These are phyloP conservation scores for Crithidia bombi DNA, from an alignment of 208 protist species.

Conservation along the genomic window DNA sequence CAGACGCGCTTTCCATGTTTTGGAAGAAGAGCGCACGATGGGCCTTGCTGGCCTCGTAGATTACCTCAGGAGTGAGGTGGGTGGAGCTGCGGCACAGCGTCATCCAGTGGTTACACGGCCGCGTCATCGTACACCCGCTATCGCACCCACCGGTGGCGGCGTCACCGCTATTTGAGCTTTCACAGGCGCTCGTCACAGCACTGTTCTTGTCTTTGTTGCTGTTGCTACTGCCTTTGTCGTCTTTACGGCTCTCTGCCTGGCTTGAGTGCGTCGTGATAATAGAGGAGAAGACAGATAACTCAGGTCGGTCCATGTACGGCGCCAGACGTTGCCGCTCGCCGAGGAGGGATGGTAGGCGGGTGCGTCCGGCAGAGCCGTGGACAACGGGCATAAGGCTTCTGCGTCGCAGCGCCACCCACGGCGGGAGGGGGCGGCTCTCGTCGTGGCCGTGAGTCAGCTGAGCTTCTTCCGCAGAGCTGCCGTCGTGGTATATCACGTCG, in stretches of 20 bases:
- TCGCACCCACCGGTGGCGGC: background rate
- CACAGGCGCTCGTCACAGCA: background rate
- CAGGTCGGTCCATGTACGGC: conserved; percentile 21
- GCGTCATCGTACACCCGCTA: too few relatives aligned
- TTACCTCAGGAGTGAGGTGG: conserved; percentile 35
- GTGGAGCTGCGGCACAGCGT: conserved; percentile 40
- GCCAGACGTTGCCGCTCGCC: conserved; percentile 1
- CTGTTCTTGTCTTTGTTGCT: background rate
- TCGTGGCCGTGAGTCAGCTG: background rate
- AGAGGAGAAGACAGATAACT: conserved; percentile 11
- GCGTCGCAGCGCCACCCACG: conserved; percentile 20
- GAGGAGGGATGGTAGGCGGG: background rate
- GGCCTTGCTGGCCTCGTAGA: conserved; percentile 31
- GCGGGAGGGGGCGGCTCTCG: background rate
- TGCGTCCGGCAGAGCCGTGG: conserved; percentile 4
- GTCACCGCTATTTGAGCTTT: background rate
- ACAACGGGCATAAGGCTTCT: conserved; percentile 20
- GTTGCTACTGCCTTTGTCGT: background rate
- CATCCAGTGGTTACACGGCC: conserved; percentile 20
- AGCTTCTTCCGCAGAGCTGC: background rate
- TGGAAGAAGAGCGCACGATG: conserved; percentile 43
- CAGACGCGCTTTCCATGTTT: conserved; percentile 22
- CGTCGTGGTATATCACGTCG: background rate
- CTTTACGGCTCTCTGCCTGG: background rate
- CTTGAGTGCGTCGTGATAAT: conserved; percentile 3